Evolutionary conservation across 345 rosid genomes (phyloP).

Genomic region (Anacardium occidentale): DNA sequence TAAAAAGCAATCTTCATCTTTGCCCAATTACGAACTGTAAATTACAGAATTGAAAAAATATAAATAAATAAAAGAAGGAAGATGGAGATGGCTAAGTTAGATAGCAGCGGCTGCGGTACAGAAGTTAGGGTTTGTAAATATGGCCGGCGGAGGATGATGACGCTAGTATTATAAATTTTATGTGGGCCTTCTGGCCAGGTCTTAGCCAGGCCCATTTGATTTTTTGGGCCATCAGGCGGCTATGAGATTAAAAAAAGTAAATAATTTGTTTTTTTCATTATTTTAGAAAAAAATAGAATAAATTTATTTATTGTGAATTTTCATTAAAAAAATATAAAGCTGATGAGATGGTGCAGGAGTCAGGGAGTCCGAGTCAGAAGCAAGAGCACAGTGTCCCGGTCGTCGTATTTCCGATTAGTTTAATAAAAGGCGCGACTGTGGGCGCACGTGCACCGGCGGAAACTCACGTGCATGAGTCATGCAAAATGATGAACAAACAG

Average conservation of each 20-base stretch:
- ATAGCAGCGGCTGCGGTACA: no score
- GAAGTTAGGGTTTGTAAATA: no score
- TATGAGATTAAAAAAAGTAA: no score
- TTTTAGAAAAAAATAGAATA: no score
- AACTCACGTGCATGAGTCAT: slow-evolving; percentile 38
- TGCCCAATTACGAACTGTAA: slow-evolving; percentile 17
- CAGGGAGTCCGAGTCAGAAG: background rate
- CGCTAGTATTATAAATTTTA: no score
- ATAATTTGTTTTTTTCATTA: no score
- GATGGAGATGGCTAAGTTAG: background rate
- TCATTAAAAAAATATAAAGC: no score
- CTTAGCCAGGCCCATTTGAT: no score
- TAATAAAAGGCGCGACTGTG: slow-evolving; percentile 9
- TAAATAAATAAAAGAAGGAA: background rate
- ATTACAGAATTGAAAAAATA: background rate
- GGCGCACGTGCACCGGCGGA: slow-evolving; percentile 34
- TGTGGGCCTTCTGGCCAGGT: no score
- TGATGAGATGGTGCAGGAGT: background rate
- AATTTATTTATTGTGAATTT: no score
- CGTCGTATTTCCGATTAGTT: background rate
- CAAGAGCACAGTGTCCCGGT: background rate
- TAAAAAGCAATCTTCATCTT: slow-evolving; percentile 44
- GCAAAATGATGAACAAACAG: slow-evolving; percentile 4
- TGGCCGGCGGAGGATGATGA: no score
- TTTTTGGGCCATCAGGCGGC: no score